phyloP scores from a whole-genome alignment of 1,284 basidiomycete species.

The Papiliotrema laurentii region DNA sequence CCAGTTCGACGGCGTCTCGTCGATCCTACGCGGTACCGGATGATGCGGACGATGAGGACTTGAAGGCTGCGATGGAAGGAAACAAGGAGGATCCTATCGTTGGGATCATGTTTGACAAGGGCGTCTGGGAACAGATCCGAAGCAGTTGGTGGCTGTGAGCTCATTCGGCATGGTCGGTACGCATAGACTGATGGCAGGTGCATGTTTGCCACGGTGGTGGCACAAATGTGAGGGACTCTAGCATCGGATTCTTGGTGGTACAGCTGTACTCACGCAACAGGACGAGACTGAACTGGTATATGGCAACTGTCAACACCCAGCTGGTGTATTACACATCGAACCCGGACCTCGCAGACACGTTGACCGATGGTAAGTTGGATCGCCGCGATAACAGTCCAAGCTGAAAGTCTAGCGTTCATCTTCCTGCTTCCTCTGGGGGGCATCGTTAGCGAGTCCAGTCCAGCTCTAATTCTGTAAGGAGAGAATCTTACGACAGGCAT shows the following conservation, averaged over 20 bases:
- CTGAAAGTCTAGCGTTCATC: constrained; percentile 36
- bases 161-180: background rate
- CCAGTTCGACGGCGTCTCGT: constrained; percentile 15
- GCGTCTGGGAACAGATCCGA: constrained; percentile 35
- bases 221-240: constrained; percentile 21
- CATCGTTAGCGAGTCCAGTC: constrained; percentile 26
- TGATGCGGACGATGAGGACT: constrained; percentile 21
- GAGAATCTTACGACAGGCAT: constrained; percentile 20
- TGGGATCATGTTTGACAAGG: constrained; percentile 39
- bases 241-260: background rate
- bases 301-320: constrained; percentile 44
- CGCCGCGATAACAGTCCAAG: constrained; percentile 28
- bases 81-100: constrained; percentile 33
- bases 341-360: constrained; percentile 24
- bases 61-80: constrained; percentile 17
- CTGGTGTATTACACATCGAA: constrained; percentile 40
- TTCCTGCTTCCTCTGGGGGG: constrained; percentile 47
- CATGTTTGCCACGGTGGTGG: constrained; percentile 20
- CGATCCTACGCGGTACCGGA: constrained; percentile 22
- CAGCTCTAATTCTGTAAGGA: background rate
- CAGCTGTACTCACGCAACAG: constrained; percentile 36
- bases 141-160: constrained; percentile 43
- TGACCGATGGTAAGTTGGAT: constrained; percentile 29
- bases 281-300: constrained; percentile 48
- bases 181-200: constrained; percentile 5